phyloP scores from a whole-genome alignment of 1,284 basidiomycete species.

The Rhodotorula sp. region DNA sequence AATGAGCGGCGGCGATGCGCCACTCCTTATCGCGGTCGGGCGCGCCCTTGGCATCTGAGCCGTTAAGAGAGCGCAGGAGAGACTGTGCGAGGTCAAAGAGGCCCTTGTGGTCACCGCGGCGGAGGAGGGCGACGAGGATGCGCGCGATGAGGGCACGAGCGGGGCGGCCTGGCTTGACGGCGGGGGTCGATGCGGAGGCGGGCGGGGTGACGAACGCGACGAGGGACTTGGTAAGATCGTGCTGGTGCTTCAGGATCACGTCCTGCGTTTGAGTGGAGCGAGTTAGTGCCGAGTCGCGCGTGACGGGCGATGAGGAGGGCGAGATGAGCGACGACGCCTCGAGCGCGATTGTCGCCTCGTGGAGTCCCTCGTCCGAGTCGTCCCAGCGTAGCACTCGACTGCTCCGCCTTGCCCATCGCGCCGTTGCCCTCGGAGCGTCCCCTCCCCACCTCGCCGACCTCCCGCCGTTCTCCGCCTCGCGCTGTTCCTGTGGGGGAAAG shows the following conservation, averaged over 20 bases:
- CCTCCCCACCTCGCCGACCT: background rate
- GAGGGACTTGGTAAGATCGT: conserved; percentile 17
- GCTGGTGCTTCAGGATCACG: conserved; percentile 19
- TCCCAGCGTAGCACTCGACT: no score
- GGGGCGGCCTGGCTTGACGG: conserved; percentile 70
- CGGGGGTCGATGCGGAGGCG: background rate
- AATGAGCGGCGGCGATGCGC: conserved; percentile 71
- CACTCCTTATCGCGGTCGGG: conserved; percentile 58
- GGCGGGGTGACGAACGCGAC: conserved; percentile 30
- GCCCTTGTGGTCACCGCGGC: conserved; percentile 74
- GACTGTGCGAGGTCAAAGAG: conserved; percentile 85
- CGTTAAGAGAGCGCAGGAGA: conserved; percentile 55
- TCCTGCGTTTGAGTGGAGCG: conserved; percentile 2
- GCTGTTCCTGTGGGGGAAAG: no score
- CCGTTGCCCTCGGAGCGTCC: no score
- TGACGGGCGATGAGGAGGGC: no score
- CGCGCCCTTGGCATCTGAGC: conserved; percentile 59
- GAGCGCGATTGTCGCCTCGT: no score
- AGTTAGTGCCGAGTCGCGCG: background rate
- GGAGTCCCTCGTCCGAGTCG: no score
- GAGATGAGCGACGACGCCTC: no score
- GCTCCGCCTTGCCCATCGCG: no score
- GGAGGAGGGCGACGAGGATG: conserved; percentile 77
- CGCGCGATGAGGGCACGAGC: conserved; percentile 75
- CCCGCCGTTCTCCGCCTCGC: no score